phyloP scores from a whole-genome alignment of 1,139 yeast genomes.

The Kodamaea alishanica region DNA sequence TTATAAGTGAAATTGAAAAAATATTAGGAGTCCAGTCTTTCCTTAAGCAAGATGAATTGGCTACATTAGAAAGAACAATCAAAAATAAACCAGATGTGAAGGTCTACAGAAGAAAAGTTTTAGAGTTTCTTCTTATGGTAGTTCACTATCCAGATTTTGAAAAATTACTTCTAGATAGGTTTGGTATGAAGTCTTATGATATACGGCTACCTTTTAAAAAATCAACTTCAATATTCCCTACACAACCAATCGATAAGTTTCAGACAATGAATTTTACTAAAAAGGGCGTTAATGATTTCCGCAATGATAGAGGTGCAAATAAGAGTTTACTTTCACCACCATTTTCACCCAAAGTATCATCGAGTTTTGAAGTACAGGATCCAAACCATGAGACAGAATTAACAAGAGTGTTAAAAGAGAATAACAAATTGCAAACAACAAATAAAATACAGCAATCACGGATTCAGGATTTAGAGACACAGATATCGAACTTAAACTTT shows the following conservation, averaged over 20 bases:
- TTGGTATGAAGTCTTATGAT: slow-evolving; percentile 10
- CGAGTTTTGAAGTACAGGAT: slow-evolving; percentile 17
- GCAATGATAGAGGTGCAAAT: no score
- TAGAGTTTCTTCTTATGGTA: slow-evolving; percentile 28
- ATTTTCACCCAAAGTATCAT: slow-evolving; percentile 13
- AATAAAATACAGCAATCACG: slow-evolving; percentile 2
- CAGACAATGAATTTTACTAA: no score
- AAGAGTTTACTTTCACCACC: slow-evolving; percentile 14
- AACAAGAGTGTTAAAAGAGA: slow-evolving; percentile 18
- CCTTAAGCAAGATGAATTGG: slow-evolving; percentile 25
- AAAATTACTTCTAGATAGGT: slow-evolving; percentile 24
- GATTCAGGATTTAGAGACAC: slow-evolving; percentile 19
- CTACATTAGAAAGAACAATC: slow-evolving; percentile 25
- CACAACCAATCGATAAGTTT: no score
- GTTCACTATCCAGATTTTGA: slow-evolving; percentile 23
- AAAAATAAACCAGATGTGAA: slow-evolving; percentile 26
- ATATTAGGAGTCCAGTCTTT: slow-evolving; percentile 20
- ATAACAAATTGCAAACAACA: slow-evolving; percentile 12
- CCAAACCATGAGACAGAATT: slow-evolving; percentile 18
- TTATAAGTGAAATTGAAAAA: slow-evolving; percentile 28
- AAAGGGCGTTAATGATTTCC: no score
- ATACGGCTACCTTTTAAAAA: slow-evolving; percentile 10
- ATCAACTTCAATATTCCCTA: no score
- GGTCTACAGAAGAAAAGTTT: slow-evolving; percentile 26
- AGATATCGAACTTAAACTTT: slow-evolving; percentile 17